phyloP scores from a whole-genome alignment of 2,329 filamentous ascomycete genomes.

The Boeremia lycopersici region DNA sequence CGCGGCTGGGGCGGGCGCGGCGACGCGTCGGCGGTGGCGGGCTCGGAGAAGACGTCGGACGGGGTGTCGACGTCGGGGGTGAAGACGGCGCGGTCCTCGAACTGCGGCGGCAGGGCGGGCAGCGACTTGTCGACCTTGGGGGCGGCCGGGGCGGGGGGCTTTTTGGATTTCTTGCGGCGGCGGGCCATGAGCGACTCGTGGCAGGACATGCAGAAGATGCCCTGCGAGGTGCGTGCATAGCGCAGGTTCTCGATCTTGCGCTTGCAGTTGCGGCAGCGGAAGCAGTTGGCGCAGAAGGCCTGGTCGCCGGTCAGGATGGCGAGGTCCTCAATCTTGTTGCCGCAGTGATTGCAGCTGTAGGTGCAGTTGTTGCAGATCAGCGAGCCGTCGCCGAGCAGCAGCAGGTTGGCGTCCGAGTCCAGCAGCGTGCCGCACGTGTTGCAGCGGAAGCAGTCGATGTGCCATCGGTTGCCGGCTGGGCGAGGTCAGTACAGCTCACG shows the following conservation, averaged over 20 bases:
- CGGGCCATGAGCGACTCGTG: slow-evolving; percentile 96
- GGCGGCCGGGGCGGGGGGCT: slow-evolving; percentile 38
- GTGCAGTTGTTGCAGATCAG: slow-evolving; percentile 99
- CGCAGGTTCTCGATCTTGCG: slow-evolving; percentile 97
- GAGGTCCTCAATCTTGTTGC: slow-evolving; percentile 97
- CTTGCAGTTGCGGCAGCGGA: slow-evolving; percentile 97
- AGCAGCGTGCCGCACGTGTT: slow-evolving; percentile 94
- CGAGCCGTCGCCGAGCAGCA: slow-evolving; percentile 95
- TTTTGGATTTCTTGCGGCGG: slow-evolving; percentile 82
- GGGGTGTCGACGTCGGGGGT: slow-evolving; percentile 62
- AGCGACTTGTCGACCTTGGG: slow-evolving; percentile 87
- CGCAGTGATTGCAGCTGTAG: slow-evolving; percentile 96
- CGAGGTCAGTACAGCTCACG: slow-evolving; percentile 31
- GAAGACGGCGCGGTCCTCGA: slow-evolving; percentile 66
- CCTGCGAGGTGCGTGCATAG: slow-evolving; percentile 96
- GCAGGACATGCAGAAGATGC: slow-evolving; percentile 99
- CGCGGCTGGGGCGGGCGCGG: slow-evolving; percentile 53
- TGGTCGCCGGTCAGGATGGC: slow-evolving; percentile 97
- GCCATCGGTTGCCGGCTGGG: slow-evolving; percentile 92
- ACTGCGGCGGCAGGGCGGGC: slow-evolving; percentile 80
- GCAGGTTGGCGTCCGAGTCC: slow-evolving; percentile 96
- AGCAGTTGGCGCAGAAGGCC: slow-evolving; percentile 96
- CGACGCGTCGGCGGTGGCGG: slow-evolving; percentile 69
- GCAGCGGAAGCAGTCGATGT: slow-evolving; percentile 98
- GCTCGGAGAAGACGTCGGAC: slow-evolving; percentile 68